These are phyloP conservation scores for Oleoguttula mirabilis DNA, from an alignment of 495 filamentous ascomycete species.

Conservation along the genomic window DNA sequence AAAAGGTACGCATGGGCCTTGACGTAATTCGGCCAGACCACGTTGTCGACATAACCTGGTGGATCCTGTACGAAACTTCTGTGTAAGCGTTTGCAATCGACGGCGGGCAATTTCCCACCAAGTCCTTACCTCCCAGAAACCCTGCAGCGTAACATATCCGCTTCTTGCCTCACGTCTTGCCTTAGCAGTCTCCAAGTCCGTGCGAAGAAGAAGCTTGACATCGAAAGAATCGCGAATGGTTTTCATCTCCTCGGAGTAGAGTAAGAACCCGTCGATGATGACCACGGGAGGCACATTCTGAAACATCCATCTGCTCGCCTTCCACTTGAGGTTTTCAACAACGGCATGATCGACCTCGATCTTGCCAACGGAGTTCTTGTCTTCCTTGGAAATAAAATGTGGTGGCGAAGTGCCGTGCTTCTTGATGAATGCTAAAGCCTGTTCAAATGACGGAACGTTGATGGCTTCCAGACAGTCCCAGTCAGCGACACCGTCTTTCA, in stretches of 20 bases:
- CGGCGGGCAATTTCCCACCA: background rate
- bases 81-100: constrained; percentile 21
- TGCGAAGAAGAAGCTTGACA: constrained; percentile 62
- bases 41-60: constrained; percentile 80
- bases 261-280: constrained; percentile 72
- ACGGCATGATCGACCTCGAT: constrained; percentile 32
- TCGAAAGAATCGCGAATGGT: constrained; percentile 49
- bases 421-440: constrained; percentile 51
- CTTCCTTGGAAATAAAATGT: constrained; percentile 58
- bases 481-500: constrained; percentile 48
- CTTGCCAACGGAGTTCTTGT: constrained; percentile 52
- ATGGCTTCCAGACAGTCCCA: constrained; percentile 78
- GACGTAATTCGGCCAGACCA: constrained; percentile 93
- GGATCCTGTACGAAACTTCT: no score
- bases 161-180: constrained; percentile 54
- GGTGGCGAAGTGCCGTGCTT: constrained; percentile 52
- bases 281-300: constrained; percentile 35
- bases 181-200: constrained; percentile 48
- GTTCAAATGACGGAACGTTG: constrained; percentile 49
- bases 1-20: constrained; percentile 67
- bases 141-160: constrained; percentile 75
- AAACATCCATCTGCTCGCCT: constrained; percentile 12
- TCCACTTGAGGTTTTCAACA: constrained; percentile 17
- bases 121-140: constrained; percentile 57
- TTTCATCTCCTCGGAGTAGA: constrained; percentile 41